phyloP scores from a whole-genome alignment of 2,329 filamentous ascomycete species.

The Xylogone sp. region DNA sequence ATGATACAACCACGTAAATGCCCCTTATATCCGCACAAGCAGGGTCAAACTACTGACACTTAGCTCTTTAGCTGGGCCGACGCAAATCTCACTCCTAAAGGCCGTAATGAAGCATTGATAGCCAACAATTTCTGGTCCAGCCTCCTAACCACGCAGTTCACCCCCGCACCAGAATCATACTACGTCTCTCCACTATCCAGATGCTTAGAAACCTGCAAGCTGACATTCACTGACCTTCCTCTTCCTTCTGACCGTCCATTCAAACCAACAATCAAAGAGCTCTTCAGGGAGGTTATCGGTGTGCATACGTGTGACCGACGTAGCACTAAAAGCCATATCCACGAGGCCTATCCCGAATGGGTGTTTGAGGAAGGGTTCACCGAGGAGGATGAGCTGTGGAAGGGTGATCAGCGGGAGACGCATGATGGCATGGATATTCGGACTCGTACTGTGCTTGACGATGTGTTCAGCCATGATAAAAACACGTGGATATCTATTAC shows the following conservation, averaged over 20 bases:
- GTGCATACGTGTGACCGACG: slow-evolving; percentile 67
- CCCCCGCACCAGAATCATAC: slow-evolving; percentile 59
- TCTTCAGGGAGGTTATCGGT: slow-evolving; percentile 62
- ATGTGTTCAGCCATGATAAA: slow-evolving; percentile 50
- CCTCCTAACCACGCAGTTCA: slow-evolving; percentile 47
- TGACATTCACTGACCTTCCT: slow-evolving; percentile 54
- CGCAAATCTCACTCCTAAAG: slow-evolving; percentile 55
- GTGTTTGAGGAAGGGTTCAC: slow-evolving; percentile 58
- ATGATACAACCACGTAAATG: slow-evolving; percentile 44
- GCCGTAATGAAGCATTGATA: slow-evolving; percentile 52
- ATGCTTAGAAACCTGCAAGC: slow-evolving; percentile 57
- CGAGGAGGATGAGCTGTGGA: slow-evolving; percentile 52
- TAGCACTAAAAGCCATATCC: slow-evolving; percentile 49
- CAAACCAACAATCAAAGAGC: slow-evolving; percentile 58
- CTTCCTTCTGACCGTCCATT: slow-evolving; percentile 51
- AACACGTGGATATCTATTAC: slow-evolving; percentile 56
- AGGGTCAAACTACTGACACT: background rate
- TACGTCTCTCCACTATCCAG: slow-evolving; percentile 62
- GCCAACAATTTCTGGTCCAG: slow-evolving; percentile 58
- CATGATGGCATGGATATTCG: slow-evolving; percentile 44
- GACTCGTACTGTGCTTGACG: slow-evolving; percentile 47
- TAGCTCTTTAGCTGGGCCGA: slow-evolving; percentile 53
- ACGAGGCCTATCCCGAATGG: slow-evolving; percentile 46
- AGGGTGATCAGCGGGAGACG: slow-evolving; percentile 37
- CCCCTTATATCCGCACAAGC: background rate